These are phyloP conservation scores for Orbilia brochopaga DNA, from an alignment of 2,329 filamentous ascomycete species.

Conservation along the genomic window DNA sequence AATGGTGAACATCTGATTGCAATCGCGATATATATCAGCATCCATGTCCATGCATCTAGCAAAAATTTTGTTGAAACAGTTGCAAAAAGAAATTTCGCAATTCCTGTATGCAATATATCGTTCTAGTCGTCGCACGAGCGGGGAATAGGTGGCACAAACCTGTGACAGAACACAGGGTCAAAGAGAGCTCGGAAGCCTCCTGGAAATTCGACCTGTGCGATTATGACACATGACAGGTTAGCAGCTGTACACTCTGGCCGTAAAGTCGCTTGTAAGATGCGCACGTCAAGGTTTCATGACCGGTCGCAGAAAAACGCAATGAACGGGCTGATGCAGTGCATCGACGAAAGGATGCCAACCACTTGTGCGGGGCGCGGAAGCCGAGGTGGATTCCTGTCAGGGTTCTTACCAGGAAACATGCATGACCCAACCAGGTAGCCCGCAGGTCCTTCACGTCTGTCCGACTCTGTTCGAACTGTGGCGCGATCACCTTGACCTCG, in stretches of 20 bases:
- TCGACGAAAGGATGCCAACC: slow-evolving; percentile 61
- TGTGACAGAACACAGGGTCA: slow-evolving; percentile 86
- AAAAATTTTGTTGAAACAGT: background rate
- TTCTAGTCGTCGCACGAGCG: slow-evolving; percentile 19
- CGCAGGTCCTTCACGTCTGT: slow-evolving; percentile 64
- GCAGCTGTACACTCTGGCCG: slow-evolving; percentile 24
- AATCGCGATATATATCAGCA: slow-evolving; percentile 29
- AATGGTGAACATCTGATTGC: slow-evolving; percentile 74
- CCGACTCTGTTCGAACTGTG: slow-evolving; percentile 46
- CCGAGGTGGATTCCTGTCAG: too few species aligned
- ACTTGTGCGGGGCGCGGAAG: too few species aligned
- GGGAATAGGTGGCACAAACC: slow-evolving; percentile 38
- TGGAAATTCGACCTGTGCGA: slow-evolving; percentile 70
- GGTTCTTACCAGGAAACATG: slow-evolving; percentile 68
- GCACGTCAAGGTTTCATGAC: slow-evolving; percentile 57
- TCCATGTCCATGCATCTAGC: slow-evolving; percentile 1
- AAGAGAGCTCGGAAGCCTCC: slow-evolving; percentile 85
- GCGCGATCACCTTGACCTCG: slow-evolving; percentile 35
- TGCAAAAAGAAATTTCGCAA: too few species aligned
- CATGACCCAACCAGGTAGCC: slow-evolving; percentile 93
- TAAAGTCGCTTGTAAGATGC: background rate
- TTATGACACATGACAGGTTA: slow-evolving; percentile 43
- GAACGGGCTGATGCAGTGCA: too few species aligned
- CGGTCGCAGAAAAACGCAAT: too few species aligned
- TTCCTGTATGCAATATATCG: slow-evolving; percentile 12